Base-by-base conservation (phyloP, 805 yeast genomes). In the Myxozyma neglecta region DNA sequence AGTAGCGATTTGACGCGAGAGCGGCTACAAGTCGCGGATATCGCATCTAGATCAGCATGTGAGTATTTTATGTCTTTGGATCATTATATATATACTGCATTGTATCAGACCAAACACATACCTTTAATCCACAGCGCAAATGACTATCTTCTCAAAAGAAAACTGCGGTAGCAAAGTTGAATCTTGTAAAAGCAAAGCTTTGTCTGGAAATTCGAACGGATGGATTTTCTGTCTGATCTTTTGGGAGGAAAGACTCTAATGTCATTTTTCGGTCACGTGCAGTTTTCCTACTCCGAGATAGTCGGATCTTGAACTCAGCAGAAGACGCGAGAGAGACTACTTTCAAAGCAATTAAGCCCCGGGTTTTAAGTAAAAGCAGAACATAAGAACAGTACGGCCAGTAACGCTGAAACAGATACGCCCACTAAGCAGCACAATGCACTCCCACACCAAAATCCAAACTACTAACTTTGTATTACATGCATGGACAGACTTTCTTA, bases 21-120 rank as follows among this genome's bases (percentile, higher is more conserved):
- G 50, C 50, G n/a, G 50, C 50, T 18, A 46, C 50, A 16, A 46
- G 50, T 34, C 50, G 50, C 13, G 50, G 50, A 46, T 46, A 46
- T 46, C 36, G 50, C 50, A 46, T 46, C 50, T 46, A 24, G 16
- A 46, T 24, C 36, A 46, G 16, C 37, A 14, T 24, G 50, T 46
- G 35, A 46, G 48, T 39, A 13, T 39, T 3, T 24, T 24, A 5
- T 3, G 29, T 24, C 29, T 24, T 24, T 5, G 2, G 29, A 2
- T 24, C 29, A 5, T 5, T 24, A 24, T 24, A 2, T 24, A 24
- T 24, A 24, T 24, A 42, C n/a, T 14, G 46, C 20, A 42, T 8
- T 14, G 16, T 13, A 16, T 42, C 16, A 42, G 10, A 13, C 5
- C 11, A 42, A 16, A 14, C 10, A 13, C 46, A 42, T 13, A 42